Evolutionary conservation across 2,329 filamentous ascomycete genomes (phyloP).

Genomic region (Tolypocladium inflatum): DNA sequence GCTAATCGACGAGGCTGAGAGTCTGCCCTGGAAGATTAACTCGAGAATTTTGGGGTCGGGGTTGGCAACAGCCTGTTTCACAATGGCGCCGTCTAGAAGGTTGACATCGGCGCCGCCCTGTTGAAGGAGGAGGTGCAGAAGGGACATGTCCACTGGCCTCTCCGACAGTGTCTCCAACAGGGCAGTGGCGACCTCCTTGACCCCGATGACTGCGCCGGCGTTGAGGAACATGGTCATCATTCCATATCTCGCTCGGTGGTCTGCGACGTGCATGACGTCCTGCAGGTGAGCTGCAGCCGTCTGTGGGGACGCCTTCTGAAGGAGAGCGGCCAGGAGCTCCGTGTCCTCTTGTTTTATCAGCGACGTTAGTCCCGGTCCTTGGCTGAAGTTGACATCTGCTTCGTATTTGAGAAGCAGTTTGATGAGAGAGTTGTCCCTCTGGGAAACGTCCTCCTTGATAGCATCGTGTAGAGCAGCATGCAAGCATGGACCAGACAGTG

Average conservation of each 20-base stretch:
- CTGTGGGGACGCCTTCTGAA: slow-evolving; percentile 35
- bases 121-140: slow-evolving; percentile 38
- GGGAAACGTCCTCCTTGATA: slow-evolving; percentile 36
- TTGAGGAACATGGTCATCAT: slow-evolving; percentile 38
- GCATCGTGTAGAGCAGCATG: slow-evolving; percentile 41
- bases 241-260: slow-evolving; percentile 31
- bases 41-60: slow-evolving; percentile 39
- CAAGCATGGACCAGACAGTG: slow-evolving; percentile 35
- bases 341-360: slow-evolving; percentile 40
- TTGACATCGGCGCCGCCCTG: slow-evolving; percentile 46
- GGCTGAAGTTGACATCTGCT: slow-evolving; percentile 44
- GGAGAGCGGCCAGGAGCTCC: slow-evolving; percentile 31
- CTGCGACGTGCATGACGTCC: slow-evolving; percentile 34
- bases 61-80: slow-evolving; percentile 30
- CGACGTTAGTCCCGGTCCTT: slow-evolving; percentile 36
- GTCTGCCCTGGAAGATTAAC: slow-evolving; percentile 36
- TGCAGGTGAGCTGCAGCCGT: slow-evolving; percentile 38
- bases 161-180: slow-evolving; percentile 31
- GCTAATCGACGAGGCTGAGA: slow-evolving; percentile 31
- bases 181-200: slow-evolving; percentile 31
- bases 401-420: slow-evolving; percentile 40
- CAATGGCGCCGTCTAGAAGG: slow-evolving; percentile 30
- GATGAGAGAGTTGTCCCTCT: slow-evolving; percentile 42
- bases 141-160: slow-evolving; percentile 38
- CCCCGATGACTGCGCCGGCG: slow-evolving; percentile 33